Conservation (phyloP, 2,329 filamentous ascomycete species). For the Aspergillus novoparasiticus region DNA sequence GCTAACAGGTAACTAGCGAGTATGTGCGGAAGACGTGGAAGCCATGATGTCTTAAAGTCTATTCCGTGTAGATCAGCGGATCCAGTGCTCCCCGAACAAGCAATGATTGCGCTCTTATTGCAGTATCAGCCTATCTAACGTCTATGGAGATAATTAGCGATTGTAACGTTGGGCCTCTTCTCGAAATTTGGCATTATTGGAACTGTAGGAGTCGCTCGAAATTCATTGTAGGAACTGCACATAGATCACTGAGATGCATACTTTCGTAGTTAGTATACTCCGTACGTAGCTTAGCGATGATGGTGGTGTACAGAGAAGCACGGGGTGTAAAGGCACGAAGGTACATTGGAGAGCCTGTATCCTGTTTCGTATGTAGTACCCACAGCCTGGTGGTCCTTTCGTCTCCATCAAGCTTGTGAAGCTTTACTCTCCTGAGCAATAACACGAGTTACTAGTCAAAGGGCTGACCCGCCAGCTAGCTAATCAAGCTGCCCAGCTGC, state of each 20-base stretch:
- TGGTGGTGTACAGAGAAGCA: neutral
- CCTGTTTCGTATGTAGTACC: conserved; percentile 4
- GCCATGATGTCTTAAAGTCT: neutral
- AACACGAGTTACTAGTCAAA: neutral
- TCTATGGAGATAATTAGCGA: neutral
- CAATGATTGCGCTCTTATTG: neutral
- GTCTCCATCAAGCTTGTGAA: neutral
- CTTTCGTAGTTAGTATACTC: neutral
- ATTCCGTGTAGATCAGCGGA: conserved; percentile 6
- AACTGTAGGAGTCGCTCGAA: neutral
- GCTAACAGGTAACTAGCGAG: conserved; percentile 5
- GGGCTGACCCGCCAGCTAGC: conserved; percentile 8
- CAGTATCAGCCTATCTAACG: neutral
- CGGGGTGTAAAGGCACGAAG: neutral
- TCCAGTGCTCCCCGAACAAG: neutral
- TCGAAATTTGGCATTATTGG: neutral
- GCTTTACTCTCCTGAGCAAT: conserved; percentile 1
- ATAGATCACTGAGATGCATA: neutral
- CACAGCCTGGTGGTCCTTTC: conserved; percentile 7
- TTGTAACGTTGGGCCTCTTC: neutral
- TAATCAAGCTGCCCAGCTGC: neutral
- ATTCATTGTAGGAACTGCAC: neutral
- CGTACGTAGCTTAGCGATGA: neutral
- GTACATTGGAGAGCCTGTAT: neutral
- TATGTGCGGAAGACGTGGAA: neutral